Evolutionary conservation across 306 rosid genomes (phyloP).

Genomic region (Morella rubra): DNA sequence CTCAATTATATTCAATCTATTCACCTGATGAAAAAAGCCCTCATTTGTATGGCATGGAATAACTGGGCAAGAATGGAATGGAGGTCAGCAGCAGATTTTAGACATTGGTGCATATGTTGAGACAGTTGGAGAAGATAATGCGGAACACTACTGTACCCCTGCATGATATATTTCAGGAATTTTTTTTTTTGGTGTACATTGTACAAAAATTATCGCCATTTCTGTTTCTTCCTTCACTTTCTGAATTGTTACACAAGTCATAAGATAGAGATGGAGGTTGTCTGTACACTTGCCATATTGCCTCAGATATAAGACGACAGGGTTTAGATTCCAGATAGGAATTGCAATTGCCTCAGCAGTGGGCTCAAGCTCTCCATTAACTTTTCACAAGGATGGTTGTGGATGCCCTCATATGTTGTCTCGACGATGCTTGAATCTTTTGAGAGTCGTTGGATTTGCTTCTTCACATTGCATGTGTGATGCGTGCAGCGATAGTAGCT

Average conservation of each 20-base stretch:
- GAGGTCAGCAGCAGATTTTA: too few relatives aligned
- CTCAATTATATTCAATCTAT: too few relatives aligned
- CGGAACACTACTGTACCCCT: too few relatives aligned
- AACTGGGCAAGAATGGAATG: too few relatives aligned
- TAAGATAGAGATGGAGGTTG: not conserved
- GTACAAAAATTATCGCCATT: not conserved
- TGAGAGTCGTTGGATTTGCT: constrained; percentile 85
- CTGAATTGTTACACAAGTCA: not conserved
- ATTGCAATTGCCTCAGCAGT: constrained; percentile 79
- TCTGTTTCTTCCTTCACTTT: not conserved
- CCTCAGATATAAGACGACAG: not conserved
- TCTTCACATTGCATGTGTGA: constrained; percentile 89
- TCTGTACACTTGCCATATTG: not conserved
- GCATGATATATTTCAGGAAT: too few relatives aligned
- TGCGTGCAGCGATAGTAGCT: constrained; percentile 94
- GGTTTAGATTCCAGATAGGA: constrained; percentile 57
- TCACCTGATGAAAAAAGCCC: too few relatives aligned
- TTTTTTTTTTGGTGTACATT: too few relatives aligned
- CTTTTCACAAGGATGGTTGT: constrained; percentile 84
- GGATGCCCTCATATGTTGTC: constrained; percentile 89
- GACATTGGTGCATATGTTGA: too few relatives aligned
- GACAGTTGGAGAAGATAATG: too few relatives aligned
- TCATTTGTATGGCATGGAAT: too few relatives aligned
- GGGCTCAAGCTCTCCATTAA: constrained; percentile 92
- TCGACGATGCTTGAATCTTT: constrained; percentile 81